Percentiles rank a stretch among this genome's conserved stretches.
phyloP scores from a whole-genome alignment of 164 flowering plant genomes.

The Platanus orientalis region DNA sequence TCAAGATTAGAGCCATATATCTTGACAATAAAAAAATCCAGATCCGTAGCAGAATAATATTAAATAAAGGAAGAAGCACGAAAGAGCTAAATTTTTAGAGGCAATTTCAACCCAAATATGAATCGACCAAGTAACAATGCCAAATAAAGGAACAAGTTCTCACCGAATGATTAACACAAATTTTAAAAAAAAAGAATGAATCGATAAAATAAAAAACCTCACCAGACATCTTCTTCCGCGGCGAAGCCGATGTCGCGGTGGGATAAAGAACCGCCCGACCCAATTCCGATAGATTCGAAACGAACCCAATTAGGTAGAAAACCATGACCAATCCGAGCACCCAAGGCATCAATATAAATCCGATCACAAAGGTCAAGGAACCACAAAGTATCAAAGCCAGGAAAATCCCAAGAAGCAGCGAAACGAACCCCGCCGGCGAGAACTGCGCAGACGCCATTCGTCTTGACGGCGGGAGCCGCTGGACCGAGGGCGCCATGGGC shows the following conservation, averaged over 20 bases:
- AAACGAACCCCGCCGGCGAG: constrained; percentile 79
- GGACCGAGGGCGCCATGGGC: constrained; percentile 7
- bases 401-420: constrained; percentile 78
- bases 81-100: not conserved
- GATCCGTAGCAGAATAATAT: not conserved
- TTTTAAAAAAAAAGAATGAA: not conserved
- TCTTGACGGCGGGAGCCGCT: constrained; percentile 17
- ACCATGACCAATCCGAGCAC: constrained; percentile 74
- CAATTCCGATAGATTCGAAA: constrained; percentile 57
- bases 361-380: constrained; percentile 86
- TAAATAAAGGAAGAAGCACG: not conserved
- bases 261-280: constrained; percentile 62
- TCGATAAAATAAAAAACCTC: not conserved
- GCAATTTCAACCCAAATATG: not conserved
- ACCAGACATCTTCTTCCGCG: constrained; percentile 54
- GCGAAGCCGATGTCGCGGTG: constrained; percentile 33
- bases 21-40: not conserved
- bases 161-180: no score
- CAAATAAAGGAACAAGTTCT: not conserved
- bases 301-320: constrained; percentile 64
- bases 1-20: no score
- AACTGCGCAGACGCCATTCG: constrained; percentile 32
- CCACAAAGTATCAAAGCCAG: constrained; percentile 90
- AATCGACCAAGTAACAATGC: not conserved
- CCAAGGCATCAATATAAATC: constrained; percentile 97